Evolutionary conservation across 2,329 filamentous ascomycete species (phyloP).

Genomic region (Cytospora piceicola): DNA sequence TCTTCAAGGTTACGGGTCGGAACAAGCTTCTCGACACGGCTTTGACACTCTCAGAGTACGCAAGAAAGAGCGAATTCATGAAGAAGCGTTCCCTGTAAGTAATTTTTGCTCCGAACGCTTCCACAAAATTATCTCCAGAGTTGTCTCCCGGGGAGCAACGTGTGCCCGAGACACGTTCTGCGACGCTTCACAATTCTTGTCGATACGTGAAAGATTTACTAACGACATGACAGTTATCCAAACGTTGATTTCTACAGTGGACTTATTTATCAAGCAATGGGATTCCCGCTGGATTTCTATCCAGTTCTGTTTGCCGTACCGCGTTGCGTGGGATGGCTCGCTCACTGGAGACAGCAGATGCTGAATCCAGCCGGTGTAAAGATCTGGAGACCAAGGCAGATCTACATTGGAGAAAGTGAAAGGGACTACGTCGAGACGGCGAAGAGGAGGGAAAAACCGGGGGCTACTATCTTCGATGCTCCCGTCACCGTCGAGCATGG

Average conservation of each 20-base stretch:
- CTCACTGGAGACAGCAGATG: conserved; percentile 57
- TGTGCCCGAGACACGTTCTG: no score
- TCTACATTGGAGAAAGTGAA: conserved; percentile 51
- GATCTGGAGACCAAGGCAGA: conserved; percentile 55
- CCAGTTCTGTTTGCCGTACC: conserved; percentile 56
- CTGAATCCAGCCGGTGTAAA: conserved; percentile 51
- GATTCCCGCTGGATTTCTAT: conserved; percentile 57
- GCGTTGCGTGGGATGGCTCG: conserved; percentile 55
- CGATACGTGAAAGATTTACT: not conserved
- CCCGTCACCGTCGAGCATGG: conserved; percentile 45
- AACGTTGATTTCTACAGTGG: conserved; percentile 59
- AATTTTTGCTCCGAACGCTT: not conserved
- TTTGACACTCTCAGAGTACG: conserved; percentile 49
- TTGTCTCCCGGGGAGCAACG: no score
- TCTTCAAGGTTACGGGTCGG: conserved; percentile 54
- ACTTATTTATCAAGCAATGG: conserved; percentile 57
- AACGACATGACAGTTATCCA: conserved; percentile 41
- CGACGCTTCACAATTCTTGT: no score
- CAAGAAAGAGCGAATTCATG: conserved; percentile 52
- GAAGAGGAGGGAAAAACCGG: conserved; percentile 40
- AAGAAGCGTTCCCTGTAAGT: conserved; percentile 47
- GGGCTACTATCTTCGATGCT: conserved; percentile 41
- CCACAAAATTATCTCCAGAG: not conserved
- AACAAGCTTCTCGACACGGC: conserved; percentile 56
- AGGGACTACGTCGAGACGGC: conserved; percentile 48